Evolutionary conservation across 345 rosid species (phyloP).

Genomic region (Populus nigra): DNA sequence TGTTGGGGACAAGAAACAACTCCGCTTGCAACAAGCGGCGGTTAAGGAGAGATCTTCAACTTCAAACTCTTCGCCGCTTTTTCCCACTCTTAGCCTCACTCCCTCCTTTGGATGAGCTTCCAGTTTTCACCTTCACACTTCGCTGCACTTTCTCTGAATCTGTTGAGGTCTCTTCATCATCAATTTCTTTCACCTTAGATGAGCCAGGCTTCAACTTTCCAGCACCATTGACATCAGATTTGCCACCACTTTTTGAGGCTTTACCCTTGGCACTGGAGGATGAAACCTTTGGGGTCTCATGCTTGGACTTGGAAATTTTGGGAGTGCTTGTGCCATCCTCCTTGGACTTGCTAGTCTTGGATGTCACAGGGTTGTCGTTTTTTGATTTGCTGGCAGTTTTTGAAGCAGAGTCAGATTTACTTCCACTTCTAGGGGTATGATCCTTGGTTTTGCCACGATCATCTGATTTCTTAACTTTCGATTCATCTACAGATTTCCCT

Average conservation of each 20-base stretch:
- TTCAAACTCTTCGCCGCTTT: conserved; percentile 53
- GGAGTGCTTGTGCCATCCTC: conserved; percentile 21
- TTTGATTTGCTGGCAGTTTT: conserved; percentile 43
- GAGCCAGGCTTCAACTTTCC: conserved; percentile 51
- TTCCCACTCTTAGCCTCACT: conserved; percentile 52
- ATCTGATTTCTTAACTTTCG: conserved; percentile 38
- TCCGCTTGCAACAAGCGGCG: not conserved
- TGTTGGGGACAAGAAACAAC: not conserved
- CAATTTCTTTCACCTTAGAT: conserved; percentile 48
- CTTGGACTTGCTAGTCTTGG: conserved; percentile 38
- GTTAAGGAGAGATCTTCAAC: not conserved
- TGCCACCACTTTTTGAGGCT: conserved; percentile 37
- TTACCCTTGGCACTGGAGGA: conserved; percentile 39
- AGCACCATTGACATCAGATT: conserved; percentile 36
- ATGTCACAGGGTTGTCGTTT: conserved; percentile 27
- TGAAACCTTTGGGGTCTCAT: conserved; percentile 35
- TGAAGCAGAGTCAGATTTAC: conserved; percentile 36
- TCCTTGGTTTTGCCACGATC: conserved; percentile 46
- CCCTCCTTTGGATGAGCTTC: conserved; percentile 46
- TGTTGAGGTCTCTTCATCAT: conserved; percentile 42
- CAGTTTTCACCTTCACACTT: conserved; percentile 41
- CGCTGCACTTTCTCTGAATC: conserved; percentile 43
- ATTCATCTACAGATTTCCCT: conserved; percentile 44
- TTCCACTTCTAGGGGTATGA: conserved; percentile 36
- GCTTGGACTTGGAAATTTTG: conserved; percentile 24